Base-by-base conservation (phyloP, 768 basidiomycete genomes). In the Phanerochaete sordida region DNA sequence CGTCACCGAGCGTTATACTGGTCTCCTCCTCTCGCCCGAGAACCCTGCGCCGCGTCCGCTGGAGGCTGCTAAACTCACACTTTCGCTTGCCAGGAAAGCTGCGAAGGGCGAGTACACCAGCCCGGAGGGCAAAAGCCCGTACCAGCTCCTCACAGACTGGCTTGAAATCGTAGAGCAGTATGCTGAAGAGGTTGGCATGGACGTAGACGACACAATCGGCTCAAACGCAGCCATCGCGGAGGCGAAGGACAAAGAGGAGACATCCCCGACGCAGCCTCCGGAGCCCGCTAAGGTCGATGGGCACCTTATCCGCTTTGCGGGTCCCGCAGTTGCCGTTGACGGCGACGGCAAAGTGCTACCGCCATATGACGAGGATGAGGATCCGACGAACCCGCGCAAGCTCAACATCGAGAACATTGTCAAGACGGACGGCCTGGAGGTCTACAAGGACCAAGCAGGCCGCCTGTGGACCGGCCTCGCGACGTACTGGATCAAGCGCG, bases 401-500 rank as follows among this genome's bases (percentile, higher is more conserved):
- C 80, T 98, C 58, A 92, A 98, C 68, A 86, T 99, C 59, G 95
- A 96, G 67, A 76, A 78, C 37, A 89, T 99, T 60, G 82, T 99
- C 43, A 82, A 82, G 28, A 84, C 86, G 62, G 95, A 98, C 65
- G 97, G 97, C 16, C 78, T 99, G 26, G 80, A 79, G 1, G 78
- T 95, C 19, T 98, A 98, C 74, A 94, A 93, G 70, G 97, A 99
- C 71, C 97, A 99, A 74, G 93, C 95, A 1, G 97, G 97, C 12
- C 85, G 93, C 52, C 74, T 99, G 28, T 99, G 95, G 96, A 90
- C 93, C 5, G 97, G 96, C 0, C 74, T 98, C 28, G 95, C 95
- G 1, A 98, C 95, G 0, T 98, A 96, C 70, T 99, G 96, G 96
- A 95, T 95, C 73, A 97, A 97, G 75, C 87, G 94, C 5, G 93